Base-by-base conservation (phyloP, 116 monocot species). In the Papilionanthe hybrid region DNA sequence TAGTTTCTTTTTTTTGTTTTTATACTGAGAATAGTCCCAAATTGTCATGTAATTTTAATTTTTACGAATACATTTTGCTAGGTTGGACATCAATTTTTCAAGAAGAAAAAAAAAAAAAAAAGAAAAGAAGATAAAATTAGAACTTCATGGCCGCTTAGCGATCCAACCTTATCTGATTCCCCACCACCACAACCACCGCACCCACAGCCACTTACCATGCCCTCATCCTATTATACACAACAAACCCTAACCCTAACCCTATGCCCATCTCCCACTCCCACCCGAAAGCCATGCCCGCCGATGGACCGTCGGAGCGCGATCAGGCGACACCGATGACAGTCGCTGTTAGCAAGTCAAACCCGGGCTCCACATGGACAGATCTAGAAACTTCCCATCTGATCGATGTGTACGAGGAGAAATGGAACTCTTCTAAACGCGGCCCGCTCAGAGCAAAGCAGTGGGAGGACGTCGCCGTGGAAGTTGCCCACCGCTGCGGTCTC, bases 391-490 rank as follows among this genome's bases (percentile, higher is more conserved):
- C 73, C 18, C 73, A 73, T 85, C 89, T 91, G 12, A 83, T 89
- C 79, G 87, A 89, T 10, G 83, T 83, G 28, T 92, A 92, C 85
- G 85, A 87, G 83, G 85, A 92, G 83, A 78, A 81, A 55, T 92
- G 89, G 85, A 79, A 81, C 68, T 42, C 80, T 37, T 81, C 81
- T 7, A 85, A 85, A 42, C 89, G 89, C 60, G 87, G 92, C 5
- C 89, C 85, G 77, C 85, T 92, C 74, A 83, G 78, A 75, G 85
- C 92, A 5, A 81, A 75, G 65, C 89, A 92, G 82, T 92, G 92
- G 92, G 89, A 92, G 53, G 85, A 83, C 18, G 85, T 92, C 55
- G 87, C 92, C 32, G 75, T 79, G 78, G 79, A 79, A 28, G 83
- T 89, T 79, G 87, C 89, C 49, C 74, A 76, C 73, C 85, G 87